A percentile compares a stretch with the other conserved stretches of the same genome.
These are phyloP conservation scores for Coniochaeta prunicola DNA, from an alignment of 2,329 filamentous ascomycete species.

Conservation along the genomic window DNA sequence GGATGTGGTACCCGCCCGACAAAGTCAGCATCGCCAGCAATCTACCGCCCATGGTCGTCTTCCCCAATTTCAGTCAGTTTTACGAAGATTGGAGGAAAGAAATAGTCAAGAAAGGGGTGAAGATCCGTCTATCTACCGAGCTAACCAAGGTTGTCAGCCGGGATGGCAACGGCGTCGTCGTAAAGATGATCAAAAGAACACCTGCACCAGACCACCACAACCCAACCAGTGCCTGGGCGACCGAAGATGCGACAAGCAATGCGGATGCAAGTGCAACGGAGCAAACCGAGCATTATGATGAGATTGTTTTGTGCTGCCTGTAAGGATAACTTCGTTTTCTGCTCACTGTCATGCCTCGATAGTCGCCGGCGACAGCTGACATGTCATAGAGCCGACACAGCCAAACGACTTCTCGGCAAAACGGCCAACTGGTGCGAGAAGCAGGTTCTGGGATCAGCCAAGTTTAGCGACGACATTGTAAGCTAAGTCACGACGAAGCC, in stretches of 20 bases:
- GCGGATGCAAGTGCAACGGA: slow-evolving; percentile 42
- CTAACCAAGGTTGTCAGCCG: slow-evolving; percentile 44
- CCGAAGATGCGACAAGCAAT: slow-evolving; percentile 24
- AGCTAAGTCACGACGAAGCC: too few relatives aligned
- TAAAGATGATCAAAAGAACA: slow-evolving; percentile 36
- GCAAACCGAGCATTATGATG: slow-evolving; percentile 50
- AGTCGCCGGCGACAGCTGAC: slow-evolving; percentile 18
- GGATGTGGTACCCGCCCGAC: slow-evolving; percentile 51
- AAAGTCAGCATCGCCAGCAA: slow-evolving; percentile 43
- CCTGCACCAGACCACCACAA: slow-evolving; percentile 26
- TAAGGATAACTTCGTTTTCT: background rate
- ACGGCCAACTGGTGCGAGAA: slow-evolving; percentile 55
- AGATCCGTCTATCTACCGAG: slow-evolving; percentile 37
- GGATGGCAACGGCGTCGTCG: slow-evolving; percentile 41
- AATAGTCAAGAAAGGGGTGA: slow-evolving; percentile 45
- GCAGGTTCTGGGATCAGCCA: slow-evolving; percentile 62
- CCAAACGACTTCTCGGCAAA: slow-evolving; percentile 51
- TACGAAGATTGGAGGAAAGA: slow-evolving; percentile 53
- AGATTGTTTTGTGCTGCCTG: slow-evolving; percentile 51
- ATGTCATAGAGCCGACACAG: slow-evolving; percentile 44
- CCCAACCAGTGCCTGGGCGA: slow-evolving; percentile 7
- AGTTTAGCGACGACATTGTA: slow-evolving; percentile 58
- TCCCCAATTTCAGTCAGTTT: slow-evolving; percentile 54
- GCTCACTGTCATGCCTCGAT: background rate
- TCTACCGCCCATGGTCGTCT: slow-evolving; percentile 58